Percentiles rank a stretch among this genome's conserved stretches.
Conservation (phyloP, 2,329 filamentous ascomycete species). For the Alternaria sp. region DNA sequence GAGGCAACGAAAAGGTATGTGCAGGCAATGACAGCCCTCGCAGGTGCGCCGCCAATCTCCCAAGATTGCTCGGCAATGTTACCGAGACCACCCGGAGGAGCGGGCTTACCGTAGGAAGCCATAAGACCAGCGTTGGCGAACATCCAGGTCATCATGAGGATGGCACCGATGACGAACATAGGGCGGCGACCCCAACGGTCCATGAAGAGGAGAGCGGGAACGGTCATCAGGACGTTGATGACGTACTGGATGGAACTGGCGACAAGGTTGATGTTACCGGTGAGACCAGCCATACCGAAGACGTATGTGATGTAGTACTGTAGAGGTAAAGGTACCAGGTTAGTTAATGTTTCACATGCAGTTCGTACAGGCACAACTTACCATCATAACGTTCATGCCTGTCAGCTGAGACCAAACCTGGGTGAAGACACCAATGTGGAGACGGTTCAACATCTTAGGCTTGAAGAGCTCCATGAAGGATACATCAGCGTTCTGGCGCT, state of each 20-base stretch:
- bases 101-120: slow-evolving; percentile 64
- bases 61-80: slow-evolving; percentile 55
- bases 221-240: slow-evolving; percentile 82
- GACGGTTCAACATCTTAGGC: slow-evolving; percentile 78
- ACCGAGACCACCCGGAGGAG: slow-evolving; percentile 51
- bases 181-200: slow-evolving; percentile 79
- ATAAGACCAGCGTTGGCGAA: slow-evolving; percentile 71
- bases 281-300: slow-evolving; percentile 76
- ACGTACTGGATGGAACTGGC: slow-evolving; percentile 77
- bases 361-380: not conserved
- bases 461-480: slow-evolving; percentile 76
- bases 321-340: not conserved
- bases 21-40: slow-evolving; percentile 68
- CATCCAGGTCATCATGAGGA: slow-evolving; percentile 70
- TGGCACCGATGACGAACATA: slow-evolving; percentile 71
- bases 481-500: slow-evolving; percentile 73
- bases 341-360: no score
- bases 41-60: slow-evolving; percentile 51
- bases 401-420: slow-evolving; percentile 81
- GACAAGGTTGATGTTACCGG: slow-evolving; percentile 66
- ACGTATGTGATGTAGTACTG: slow-evolving; percentile 61
- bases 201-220: slow-evolving; percentile 78
- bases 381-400: slow-evolving; percentile 78
- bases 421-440: slow-evolving; percentile 74
- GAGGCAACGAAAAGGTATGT: slow-evolving; percentile 77